Evolutionary conservation across 768 basidiomycete species (phyloP), one percentile per base, ranked within the genome.

Genomic region (Naganishia vishniacii): DNA sequence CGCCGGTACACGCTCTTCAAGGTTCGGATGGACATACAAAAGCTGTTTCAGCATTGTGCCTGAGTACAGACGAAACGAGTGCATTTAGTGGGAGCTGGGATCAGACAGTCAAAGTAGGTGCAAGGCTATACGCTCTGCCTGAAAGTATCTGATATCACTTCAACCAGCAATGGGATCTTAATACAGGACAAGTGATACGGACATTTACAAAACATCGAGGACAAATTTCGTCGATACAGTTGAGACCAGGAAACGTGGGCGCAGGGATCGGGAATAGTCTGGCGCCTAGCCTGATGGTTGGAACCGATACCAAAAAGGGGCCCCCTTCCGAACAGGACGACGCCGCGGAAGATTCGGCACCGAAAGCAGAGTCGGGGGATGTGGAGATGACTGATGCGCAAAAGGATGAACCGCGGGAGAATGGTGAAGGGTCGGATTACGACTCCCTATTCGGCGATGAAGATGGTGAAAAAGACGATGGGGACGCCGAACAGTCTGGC

Each of bases 61-160:
- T 99, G 68, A 82, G 85, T 65, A 83, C 88, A 67, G 85, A 88
- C 64, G 90, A 97, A 76, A 88, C 87, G 68, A 84, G 86, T 0
- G 84, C 92, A 68, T 86, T 91, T 70, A 93, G 90, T 73, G 92
- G 89, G 5, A 87, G 91, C 20, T 97, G 94, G 93, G 95, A 98
- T 73, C 89, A 91, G 12, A 85, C 88, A 69, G 87, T 89, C 15
- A 81, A 85, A 47, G 92, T 91, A 75, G 76, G 88, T 46, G 2
- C 31, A 9, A 25, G 12, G 16, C 5, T 8, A 34, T 23, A 61
- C 34, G 37, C 31, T 45, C 8, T 51, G 4, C 5, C 28, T 20
- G 7, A 51, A 2, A 25, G 25, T 18, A 12, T 25, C 4, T 26
- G 40, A 4, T 7, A 47, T 61, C 13, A 63, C 41, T 25, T 51